phyloP scores from a whole-genome alignment of 306 rosid genomes.

The Trichosanthes cucumerina region DNA sequence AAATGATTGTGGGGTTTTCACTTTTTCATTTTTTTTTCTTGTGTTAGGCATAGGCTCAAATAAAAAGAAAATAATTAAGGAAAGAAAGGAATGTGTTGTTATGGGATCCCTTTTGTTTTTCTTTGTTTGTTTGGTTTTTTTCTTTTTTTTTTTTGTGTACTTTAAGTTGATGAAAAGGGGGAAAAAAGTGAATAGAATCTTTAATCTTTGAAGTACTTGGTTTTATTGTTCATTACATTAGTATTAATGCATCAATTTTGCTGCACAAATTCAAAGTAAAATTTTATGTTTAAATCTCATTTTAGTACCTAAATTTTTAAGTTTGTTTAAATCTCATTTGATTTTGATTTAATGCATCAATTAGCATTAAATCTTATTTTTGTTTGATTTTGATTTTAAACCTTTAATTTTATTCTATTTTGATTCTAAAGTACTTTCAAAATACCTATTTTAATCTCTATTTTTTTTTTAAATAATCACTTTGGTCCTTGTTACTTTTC shows the following conservation, averaged over 20 bases:
- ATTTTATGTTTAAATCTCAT: too few relatives aligned
- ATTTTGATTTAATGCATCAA: too few relatives aligned
- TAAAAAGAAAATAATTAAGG: neutral
- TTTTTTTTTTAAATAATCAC: too few relatives aligned
- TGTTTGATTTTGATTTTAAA: too few relatives aligned
- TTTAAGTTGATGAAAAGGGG: neutral
- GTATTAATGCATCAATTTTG: neutral
- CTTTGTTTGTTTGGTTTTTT: neutral
- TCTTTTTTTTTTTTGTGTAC: neutral
- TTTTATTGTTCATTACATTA: neutral
- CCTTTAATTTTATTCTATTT: too few relatives aligned
- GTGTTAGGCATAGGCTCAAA: neutral
- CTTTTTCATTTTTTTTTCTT: neutral
- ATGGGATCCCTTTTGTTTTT: neutral
- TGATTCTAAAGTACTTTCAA: too few relatives aligned
- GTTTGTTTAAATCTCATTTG: too few relatives aligned
- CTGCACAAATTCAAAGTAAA: neutral
- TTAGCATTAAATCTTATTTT: too few relatives aligned
- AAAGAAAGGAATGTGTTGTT: neutral
- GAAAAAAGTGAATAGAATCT: neutral
- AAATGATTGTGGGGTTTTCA: constrained; percentile 1
- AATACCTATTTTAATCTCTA: too few relatives aligned
- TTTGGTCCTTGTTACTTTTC: too few relatives aligned
- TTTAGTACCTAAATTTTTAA: too few relatives aligned
- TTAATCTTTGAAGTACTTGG: neutral